These are phyloP conservation scores for Craterostigma plantagineum DNA, from an alignment of 257 asterid genomes.

Conservation along the genomic window DNA sequence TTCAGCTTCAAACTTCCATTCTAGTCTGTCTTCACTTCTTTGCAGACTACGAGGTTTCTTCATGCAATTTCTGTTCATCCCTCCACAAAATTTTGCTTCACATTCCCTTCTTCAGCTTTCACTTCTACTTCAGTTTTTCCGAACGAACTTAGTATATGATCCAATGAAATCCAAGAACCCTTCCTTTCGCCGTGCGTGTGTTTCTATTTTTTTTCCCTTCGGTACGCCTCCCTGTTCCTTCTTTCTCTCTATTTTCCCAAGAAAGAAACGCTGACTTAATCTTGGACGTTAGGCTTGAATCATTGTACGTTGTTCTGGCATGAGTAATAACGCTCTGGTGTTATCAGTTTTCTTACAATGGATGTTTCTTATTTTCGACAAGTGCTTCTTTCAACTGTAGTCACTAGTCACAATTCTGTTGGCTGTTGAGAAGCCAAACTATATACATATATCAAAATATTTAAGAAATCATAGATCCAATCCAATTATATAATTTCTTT, in stretches of 20 bases:
- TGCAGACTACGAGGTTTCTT: slow-evolving; percentile 31
- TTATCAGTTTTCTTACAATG: slow-evolving; percentile 11
- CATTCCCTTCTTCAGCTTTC: slow-evolving; percentile 19
- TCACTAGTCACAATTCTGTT: background rate
- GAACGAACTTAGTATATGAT: no score
- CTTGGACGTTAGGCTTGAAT: slow-evolving; percentile 3
- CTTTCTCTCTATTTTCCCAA: slow-evolving; percentile 6
- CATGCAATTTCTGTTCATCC: slow-evolving; percentile 24
- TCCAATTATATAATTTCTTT: no score
- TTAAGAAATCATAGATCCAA: no score
- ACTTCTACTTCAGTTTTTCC: no score
- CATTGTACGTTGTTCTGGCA: slow-evolving; percentile 15
- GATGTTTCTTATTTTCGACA: no score
- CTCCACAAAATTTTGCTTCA: slow-evolving; percentile 25
- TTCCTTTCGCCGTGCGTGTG: no score
- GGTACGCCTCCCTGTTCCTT: background rate
- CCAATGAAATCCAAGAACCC: no score
- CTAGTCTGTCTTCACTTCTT: slow-evolving; percentile 20
- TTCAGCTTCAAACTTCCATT: slow-evolving; percentile 13
- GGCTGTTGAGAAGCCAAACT: background rate
- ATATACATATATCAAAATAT: no score
- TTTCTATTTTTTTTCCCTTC: no score
- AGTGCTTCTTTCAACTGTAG: background rate
- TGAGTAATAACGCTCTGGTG: slow-evolving; percentile 11
- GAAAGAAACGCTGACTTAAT: background rate